Base-by-base conservation (phyloP, 2,329 filamentous ascomycete genomes). In the Microascus cirrosus region DNA sequence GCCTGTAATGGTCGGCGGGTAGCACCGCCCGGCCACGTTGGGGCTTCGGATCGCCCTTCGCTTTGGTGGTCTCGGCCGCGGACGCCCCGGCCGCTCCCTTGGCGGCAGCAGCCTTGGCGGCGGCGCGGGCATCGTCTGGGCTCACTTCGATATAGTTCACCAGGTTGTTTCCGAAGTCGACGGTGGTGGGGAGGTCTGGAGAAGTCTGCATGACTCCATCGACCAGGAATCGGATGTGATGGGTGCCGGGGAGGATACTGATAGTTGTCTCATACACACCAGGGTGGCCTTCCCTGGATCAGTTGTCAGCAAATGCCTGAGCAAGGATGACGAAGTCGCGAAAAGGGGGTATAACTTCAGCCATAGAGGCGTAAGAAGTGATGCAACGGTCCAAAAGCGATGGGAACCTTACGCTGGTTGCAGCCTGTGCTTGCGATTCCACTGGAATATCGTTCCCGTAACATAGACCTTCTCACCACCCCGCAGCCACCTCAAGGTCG, bases 141-240 rank as follows among this genome's bases (percentile, higher is more conserved):
- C 82, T 89, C 61, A 97, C 89, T 74, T 99, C 94, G 67, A 99
- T 90, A 70, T 97, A 99, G 73, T 99, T 99, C 72, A 99, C 93
- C 20, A 99, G 79, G 68, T 96, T 95, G 74, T 97, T 97, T 62
- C 91, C 95, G 70, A 95, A 96, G 70, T 99, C 94, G 59, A 99
- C 94, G 1, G 94, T 95, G 0, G 94, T 97, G 15, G 94, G 93
- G 58, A 96, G 78, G 62, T 88, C 84, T 60, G 89, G 85, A 18
- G 90, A 94, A 15, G 91, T 94, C 68, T 87, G 83, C 90, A 96
- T 96, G 67, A 93, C 86, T 59, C 89, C 89, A 73, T 97, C 93
- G 55, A 96, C 91, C 63, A 99, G 81, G 74, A 97, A 99, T 68
- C 95, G 93, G 66, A 99, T 80, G 75, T 99, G 94, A 70, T 99